Base-by-base conservation (phyloP, 2,329 filamentous ascomycete genomes). In the Alternaria gansuensis region DNA sequence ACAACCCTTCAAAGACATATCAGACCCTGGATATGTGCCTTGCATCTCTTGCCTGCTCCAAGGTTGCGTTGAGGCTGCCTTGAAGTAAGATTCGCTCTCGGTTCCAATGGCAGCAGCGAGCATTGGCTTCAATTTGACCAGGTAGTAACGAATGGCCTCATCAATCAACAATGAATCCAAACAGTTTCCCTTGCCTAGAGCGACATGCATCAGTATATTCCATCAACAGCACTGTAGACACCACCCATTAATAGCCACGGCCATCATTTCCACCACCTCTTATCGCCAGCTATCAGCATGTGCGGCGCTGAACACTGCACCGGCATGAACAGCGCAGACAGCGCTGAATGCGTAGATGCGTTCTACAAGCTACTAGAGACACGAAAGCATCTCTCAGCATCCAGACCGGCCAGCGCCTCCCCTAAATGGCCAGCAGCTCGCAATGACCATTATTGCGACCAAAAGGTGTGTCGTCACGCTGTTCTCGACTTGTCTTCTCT, bases 361-460 rank as follows among this genome's bases (percentile, higher is more conserved):
- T 36, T 48, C 44, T 34, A 48, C 31, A 36, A 11, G 31, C 31
- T 34, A 17, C 31, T 48, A 4, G 31, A 5, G 1, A 31, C 34
- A 17, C 29, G 44, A 13, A 24, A 48, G 23, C 21, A 14, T n/a
- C 21, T 36, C 23, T 13, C 44, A 26, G 17, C 21, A 6, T 17
- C 29, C 13, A 33, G 8, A 11, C 23, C 31, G 14, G 5, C 14
- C 21, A n/a, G 10, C 31, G n/a, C 17, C n/a, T 21, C 23, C 10
- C 33, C 34, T 10, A 50, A 21, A 39, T 50, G 48, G 48, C 48
- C 48, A 21, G 48, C 48, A 39, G 48, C 48, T n/a, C 34, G 48
- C 34, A 50, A 50, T 23, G 48, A 50, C n/a, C 48, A 50, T 23
- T 50, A 50, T 7, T 50, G 48, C 11, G 5, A 26, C 34, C 48